These are phyloP conservation scores for Colletotrichum musae DNA, from an alignment of 2,329 filamentous ascomycete species.

Conservation along the genomic window DNA sequence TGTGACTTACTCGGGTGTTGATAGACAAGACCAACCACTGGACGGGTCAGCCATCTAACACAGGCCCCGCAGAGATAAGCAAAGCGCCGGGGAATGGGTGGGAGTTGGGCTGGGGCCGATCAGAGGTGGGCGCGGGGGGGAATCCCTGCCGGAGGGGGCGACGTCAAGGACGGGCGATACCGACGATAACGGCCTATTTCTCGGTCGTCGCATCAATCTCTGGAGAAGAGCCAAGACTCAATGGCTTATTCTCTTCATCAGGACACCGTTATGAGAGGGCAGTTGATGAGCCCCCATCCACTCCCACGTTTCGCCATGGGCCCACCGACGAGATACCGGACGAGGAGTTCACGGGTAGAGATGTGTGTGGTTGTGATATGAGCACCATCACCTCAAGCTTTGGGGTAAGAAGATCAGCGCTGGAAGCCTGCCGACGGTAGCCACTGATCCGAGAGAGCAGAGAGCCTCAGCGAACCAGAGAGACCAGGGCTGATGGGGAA, in stretches of 20 bases:
- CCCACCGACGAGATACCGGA: constrained; percentile 19
- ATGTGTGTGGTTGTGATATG: neutral
- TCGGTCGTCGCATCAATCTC: neutral
- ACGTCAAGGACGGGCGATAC: constrained; percentile 32
- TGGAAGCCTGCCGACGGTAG: constrained; percentile 22
- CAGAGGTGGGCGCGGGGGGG: constrained; percentile 32
- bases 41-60: constrained; percentile 2
- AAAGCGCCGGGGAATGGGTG: constrained; percentile 30
- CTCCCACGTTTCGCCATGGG: constrained; percentile 15
- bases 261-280: too few relatives aligned
- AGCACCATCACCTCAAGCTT: constrained; percentile 35
- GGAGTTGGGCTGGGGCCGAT: constrained; percentile 27
- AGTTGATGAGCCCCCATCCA: neutral
- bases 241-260: too few relatives aligned
- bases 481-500: neutral
- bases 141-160: constrained; percentile 19
- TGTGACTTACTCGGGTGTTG: constrained; percentile 37
- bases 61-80: constrained; percentile 39
- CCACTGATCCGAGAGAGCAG: constrained; percentile 27
- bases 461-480: neutral
- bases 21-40: constrained; percentile 32
- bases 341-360: neutral
- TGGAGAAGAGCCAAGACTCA: neutral
- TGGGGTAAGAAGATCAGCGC: constrained; percentile 31
- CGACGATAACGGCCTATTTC: constrained; percentile 33